Evolutionary conservation across 768 basidiomycete genomes (phyloP), one percentile per base, ranked within the genome.

Genomic region (Trametes sanguinea): DNA sequence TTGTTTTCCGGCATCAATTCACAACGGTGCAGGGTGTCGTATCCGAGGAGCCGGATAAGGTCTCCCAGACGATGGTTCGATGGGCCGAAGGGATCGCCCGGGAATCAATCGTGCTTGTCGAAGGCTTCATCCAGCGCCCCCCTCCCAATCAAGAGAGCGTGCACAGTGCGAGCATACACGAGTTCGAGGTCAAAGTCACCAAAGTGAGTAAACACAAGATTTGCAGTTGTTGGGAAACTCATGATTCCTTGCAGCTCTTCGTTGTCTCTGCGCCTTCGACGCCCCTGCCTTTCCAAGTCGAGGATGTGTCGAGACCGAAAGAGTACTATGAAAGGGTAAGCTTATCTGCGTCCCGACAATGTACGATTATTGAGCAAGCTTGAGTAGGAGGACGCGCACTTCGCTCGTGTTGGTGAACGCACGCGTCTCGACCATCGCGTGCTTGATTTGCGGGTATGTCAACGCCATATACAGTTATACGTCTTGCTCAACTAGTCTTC

Each of bases 51-150:
- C 80, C 84, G 13, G 88, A 85, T 43, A 85, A 82, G 65, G 81
- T 98, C 17, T 95, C 93, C 47, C 95, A 94, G 76, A 93, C 93
- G 71, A 99, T 99, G 97, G 85, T 95, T 40, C 96, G 94, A 74
- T 98, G 91, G 90, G 85, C 88, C n/a, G 86, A 87, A 35, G 73
- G 84, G 30, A 76, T 98, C 56, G 78, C 87, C 14, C 83, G 85
- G 64, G 97, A 99, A 76, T 89, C 88, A 56, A 94, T 99, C 69
- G 89, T 98, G 2, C 83, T 95, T 29, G 89, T 97, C 6, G 88
- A 94, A 73, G 95, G 94, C 39, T 70, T 80, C 48, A 88, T 95
- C 37, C 83, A 87, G 72, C 87, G 84, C 72, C 87, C 88, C n/a
- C 86, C 84, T 1, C 88, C 89, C 68, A 82, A 80, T n/a, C 70